phyloP scores from a whole-genome alignment of 805 yeast genomes.

The Ogataea saltuana region DNA sequence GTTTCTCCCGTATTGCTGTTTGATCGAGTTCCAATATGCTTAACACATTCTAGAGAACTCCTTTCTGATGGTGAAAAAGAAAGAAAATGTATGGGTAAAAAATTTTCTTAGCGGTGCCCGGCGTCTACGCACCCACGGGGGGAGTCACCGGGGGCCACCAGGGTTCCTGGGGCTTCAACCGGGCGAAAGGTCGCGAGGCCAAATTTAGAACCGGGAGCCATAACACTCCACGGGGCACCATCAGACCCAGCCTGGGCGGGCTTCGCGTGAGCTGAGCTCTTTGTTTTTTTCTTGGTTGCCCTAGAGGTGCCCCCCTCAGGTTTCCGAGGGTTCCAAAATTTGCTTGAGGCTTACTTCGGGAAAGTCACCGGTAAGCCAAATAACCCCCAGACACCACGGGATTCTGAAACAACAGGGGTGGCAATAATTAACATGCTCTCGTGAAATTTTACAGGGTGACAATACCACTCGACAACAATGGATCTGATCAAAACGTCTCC shows the following conservation, averaged over 20 bases:
- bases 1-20: conserved; percentile 4
- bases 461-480: no score
- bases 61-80: conserved; percentile 9
- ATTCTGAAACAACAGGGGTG: conserved; percentile 9
- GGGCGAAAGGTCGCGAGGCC: neutral
- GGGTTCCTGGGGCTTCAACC: no score
- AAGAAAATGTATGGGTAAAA: conserved; percentile 12
- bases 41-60: conserved; percentile 8
- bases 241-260: neutral
- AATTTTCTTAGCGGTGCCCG: conserved; percentile 9
- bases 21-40: conserved; percentile 2
- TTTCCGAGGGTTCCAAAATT: no score
- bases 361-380: neutral
- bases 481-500: neutral
- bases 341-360: no score
- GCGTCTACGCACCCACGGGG: no score
- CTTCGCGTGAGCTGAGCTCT: neutral
- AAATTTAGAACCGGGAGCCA: conserved; percentile 5
- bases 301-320: no score
- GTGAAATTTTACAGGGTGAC: no score
- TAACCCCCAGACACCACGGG: conserved; percentile 8
- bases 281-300: neutral
- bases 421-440: no score
- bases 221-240: neutral
- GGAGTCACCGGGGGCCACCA: conserved; percentile 1